Percentiles rank a stretch among this genome's conserved stretches.
phyloP scores from a whole-genome alignment of 768 basidiomycete species.

The Lyophyllum atratum region DNA sequence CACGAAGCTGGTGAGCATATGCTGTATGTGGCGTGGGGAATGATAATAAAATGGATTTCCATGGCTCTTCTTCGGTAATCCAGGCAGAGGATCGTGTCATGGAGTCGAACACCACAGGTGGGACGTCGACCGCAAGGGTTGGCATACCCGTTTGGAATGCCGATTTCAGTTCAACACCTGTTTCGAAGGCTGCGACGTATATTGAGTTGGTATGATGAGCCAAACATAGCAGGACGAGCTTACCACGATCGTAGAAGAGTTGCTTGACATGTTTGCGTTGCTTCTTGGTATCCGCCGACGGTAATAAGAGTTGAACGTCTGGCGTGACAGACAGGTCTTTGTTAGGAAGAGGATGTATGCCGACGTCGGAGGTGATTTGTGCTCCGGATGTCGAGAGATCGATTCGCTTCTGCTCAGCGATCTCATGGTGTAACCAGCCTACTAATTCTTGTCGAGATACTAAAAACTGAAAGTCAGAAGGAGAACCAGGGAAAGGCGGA shows the following conservation, averaged over 20 bases:
- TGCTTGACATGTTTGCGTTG: constrained; percentile 73
- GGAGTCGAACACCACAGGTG: constrained; percentile 57
- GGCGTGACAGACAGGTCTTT: constrained; percentile 39
- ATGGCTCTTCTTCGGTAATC: constrained; percentile 75
- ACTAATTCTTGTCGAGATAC: constrained; percentile 69
- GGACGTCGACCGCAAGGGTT: constrained; percentile 73
- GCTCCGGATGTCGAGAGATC: constrained; percentile 69
- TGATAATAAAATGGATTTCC: constrained; percentile 57
- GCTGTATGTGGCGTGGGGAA: constrained; percentile 60
- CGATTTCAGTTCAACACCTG: constrained; percentile 54
- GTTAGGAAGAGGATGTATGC: constrained; percentile 32
- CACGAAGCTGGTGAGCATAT: constrained; percentile 70
- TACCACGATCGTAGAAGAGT: constrained; percentile 69
- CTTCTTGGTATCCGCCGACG: constrained; percentile 72
- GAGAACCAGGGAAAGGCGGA: background rate
- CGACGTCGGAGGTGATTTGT: constrained; percentile 39
- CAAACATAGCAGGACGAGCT: constrained; percentile 6
- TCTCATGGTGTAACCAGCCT: constrained; percentile 73
- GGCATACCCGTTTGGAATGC: constrained; percentile 63
- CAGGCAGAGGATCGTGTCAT: constrained; percentile 61
- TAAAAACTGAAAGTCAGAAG: constrained; percentile 14
- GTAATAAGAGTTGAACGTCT: constrained; percentile 66
- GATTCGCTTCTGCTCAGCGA: constrained; percentile 76
- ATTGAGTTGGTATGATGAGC: background rate
- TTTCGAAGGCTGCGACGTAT: constrained; percentile 60